Evolutionary conservation across 768 basidiomycete species (phyloP), one percentile per base, ranked within the genome.

Genomic region (Kwoniella shandongensis): DNA sequence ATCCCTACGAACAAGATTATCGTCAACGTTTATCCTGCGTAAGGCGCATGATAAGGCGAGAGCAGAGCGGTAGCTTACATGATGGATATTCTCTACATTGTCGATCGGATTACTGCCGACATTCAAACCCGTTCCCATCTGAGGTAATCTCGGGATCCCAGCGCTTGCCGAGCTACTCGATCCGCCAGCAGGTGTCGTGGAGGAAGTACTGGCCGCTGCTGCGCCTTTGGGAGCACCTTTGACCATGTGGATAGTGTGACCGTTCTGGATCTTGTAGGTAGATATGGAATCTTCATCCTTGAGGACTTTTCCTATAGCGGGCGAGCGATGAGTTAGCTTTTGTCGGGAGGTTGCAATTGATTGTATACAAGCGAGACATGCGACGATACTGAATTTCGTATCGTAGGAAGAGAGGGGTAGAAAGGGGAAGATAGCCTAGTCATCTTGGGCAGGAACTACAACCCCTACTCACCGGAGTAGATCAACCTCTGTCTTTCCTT

Each of bases 241-340:
- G 67, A 92, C 92, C 88, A 91, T 91, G 75, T 91, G 91, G 39
- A 93, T 85, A 0, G 91, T 92, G 73, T 96, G 89, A 2, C 83
- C 81, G 35, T 57, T 74, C 69, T 89, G 88, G 57, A 96, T 91
- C 81, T 96, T 94, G 83, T 96, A 96, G 7, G 81, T 80, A 1
- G 87, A 85, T 10, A 96, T 80, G 12, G 75, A 69, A 67, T 97
- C 91, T 47, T 94, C 91, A 45, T 78, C 75, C 59, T 78, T 78
- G 27, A 77, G 51, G 22, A 62, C 77, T 83, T 65, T 61, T 83
- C 71, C 70, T 72, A 18, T n/a, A 17, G 15, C 7, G 25, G 10
- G 23, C 10, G 44, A 4, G 6, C 6, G 15, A 22, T 6, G n/a
- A 17, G 40, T 32, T 13, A 32, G 32, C 32, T n/a, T n/a, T n/a